These are phyloP conservation scores for Penicillium sp. DNA, from an alignment of 2,329 filamentous ascomycete species.

Conservation along the genomic window DNA sequence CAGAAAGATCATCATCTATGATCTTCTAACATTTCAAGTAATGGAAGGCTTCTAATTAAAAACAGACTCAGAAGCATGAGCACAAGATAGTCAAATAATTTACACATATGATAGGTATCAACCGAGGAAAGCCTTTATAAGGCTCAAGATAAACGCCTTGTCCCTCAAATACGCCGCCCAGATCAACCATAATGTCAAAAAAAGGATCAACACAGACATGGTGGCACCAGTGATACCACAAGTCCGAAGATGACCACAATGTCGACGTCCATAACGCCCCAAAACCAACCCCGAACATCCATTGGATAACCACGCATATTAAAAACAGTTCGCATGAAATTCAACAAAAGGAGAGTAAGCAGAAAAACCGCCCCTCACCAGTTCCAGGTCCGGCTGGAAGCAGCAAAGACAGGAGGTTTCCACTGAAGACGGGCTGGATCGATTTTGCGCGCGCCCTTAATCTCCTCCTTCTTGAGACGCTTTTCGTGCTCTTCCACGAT, in stretches of 20 bases:
- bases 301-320: constrained; percentile 2
- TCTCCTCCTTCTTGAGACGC: constrained; percentile 74
- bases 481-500: constrained; percentile 67
- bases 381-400: constrained; percentile 87
- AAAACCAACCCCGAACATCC: neutral
- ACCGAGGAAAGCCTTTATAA: neutral
- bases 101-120: constrained; percentile 8
- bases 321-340: neutral
- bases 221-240: neutral
- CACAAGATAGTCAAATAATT: neutral
- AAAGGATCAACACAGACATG: neutral
- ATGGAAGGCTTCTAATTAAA: neutral
- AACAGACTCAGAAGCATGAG: neutral
- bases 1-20: neutral
- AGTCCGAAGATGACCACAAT: neutral
- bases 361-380: constrained; percentile 59
- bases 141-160: neutral
- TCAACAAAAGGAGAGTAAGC: neutral
- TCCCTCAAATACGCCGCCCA: neutral
- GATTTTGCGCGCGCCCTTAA: constrained; percentile 71
- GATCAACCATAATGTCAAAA: neutral
- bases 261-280: neutral
- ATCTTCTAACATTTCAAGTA: neutral
- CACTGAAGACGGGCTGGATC: constrained; percentile 78
- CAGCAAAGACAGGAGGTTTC: constrained; percentile 94